Percentiles rank a stretch among this genome's conserved stretches.
Conservation (phyloP, 73 alveolate genomes). For the Paramecium tetraurelia region DNA sequence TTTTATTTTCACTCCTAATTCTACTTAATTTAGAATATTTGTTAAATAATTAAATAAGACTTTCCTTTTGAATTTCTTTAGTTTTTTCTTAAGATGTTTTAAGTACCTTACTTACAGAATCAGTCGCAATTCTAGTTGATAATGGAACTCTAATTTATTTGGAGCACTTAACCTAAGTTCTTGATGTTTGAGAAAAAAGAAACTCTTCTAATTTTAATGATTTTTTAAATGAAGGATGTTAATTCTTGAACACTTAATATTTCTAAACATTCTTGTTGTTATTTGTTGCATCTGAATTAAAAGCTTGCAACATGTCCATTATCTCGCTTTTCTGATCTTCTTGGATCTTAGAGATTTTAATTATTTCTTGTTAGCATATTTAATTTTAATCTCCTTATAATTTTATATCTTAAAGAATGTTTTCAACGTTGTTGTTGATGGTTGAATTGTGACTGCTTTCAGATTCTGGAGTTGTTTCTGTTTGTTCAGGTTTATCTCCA, state of each 20-base stretch:
- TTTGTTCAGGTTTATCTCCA: constrained; percentile 40
- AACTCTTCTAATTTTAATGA: neutral
- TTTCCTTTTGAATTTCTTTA: neutral
- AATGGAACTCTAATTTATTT: neutral
- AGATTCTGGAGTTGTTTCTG: neutral
- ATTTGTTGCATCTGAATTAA: neutral
- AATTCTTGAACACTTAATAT: neutral
- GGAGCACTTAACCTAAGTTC: neutral
- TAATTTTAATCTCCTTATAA: neutral
- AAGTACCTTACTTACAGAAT: neutral
- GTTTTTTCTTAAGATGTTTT: constrained; percentile 5
- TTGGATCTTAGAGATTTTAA: neutral
- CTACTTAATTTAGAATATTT: neutral
- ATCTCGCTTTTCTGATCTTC: neutral
- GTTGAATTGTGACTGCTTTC: neutral
- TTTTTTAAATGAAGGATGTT: neutral
- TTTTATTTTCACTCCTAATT: neutral
- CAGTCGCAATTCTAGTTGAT: neutral
- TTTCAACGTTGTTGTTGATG: neutral
- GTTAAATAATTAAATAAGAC: neutral
- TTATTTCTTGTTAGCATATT: neutral
- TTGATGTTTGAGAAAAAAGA: neutral
- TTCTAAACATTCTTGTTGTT: neutral
- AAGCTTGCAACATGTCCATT: neutral
- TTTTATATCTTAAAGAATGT: neutral